These are phyloP conservation scores for Candida sakaeoensis DNA, from an alignment of 805 yeast genomes.

Conservation along the genomic window DNA sequence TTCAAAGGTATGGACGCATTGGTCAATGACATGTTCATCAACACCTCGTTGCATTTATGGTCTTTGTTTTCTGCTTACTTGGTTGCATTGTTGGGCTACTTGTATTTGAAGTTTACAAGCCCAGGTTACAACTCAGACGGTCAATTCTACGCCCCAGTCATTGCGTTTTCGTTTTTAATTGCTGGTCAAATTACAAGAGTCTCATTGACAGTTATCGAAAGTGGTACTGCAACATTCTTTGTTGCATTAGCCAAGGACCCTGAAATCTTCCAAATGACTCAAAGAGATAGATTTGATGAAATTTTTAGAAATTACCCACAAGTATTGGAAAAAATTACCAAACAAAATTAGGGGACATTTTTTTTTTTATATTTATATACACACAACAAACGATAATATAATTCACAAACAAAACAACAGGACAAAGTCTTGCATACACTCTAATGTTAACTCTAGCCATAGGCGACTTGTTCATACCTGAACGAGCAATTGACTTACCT, in stretches of 20 bases:
- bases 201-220: conserved; percentile 68
- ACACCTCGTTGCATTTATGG: conserved; percentile 75
- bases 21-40: conserved; percentile 78
- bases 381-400: background rate
- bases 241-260: conserved; percentile 84
- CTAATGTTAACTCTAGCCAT: conserved; percentile 61
- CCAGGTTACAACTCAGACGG: conserved; percentile 64
- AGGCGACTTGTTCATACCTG: conserved; percentile 90
- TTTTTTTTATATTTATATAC: background rate
- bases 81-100: conserved; percentile 57
- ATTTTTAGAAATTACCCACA: conserved; percentile 65
- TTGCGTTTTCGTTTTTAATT: conserved; percentile 71
- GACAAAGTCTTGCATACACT: too few relatives aligned
- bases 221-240: conserved; percentile 81
- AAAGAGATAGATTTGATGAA: conserved; percentile 64
- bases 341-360: conserved; percentile 22
- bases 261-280: conserved; percentile 68
- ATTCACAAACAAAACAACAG: too few relatives aligned
- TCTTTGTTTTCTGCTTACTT: conserved; percentile 64
- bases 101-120: conserved; percentile 62
- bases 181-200: conserved; percentile 73
- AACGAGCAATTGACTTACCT: conserved; percentile 65
- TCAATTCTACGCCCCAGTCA: conserved; percentile 62
- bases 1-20: conserved; percentile 82
- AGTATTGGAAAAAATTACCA: conserved; percentile 52